Conservation (phyloP, 2,329 filamentous ascomycete species). For the Thielaviopsis euricoi region DNA sequence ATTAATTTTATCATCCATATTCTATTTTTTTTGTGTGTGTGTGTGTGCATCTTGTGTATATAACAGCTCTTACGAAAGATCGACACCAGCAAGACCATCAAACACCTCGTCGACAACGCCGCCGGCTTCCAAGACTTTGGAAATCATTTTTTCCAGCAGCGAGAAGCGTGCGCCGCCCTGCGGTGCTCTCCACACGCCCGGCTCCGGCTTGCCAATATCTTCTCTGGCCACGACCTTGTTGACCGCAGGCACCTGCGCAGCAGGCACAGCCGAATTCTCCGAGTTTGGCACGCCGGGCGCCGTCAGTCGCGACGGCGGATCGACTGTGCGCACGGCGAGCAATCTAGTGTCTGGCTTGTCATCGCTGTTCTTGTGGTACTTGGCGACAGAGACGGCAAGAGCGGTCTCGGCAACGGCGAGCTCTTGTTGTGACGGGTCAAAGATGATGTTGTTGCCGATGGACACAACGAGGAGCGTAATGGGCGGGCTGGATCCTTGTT, state of each 20-base stretch:
- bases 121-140: conserved; percentile 52
- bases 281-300: conserved; percentile 52
- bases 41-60: not conserved
- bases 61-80: conserved; percentile 33
- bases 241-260: conserved; percentile 19
- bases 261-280: conserved; percentile 38
- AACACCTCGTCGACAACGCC: conserved; percentile 79
- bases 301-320: conserved; percentile 57
- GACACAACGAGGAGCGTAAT: conserved; percentile 82
- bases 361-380: conserved; percentile 18
- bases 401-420: conserved; percentile 83
- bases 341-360: conserved; percentile 34
- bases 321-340: conserved; percentile 54
- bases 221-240: conserved; percentile 25
- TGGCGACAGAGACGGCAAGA: conserved; percentile 65
- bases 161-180: conserved; percentile 66
- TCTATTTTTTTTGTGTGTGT: not conserved
- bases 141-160: conserved; percentile 57
- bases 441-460: conserved; percentile 76
- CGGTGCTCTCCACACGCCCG: conserved; percentile 70
- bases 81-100: conserved; percentile 61
- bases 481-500: conserved; percentile 43
- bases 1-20: conserved; percentile 1
- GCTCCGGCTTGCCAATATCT: conserved; percentile 26
- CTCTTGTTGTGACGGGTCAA: conserved; percentile 83